Base-by-base conservation (phyloP, 2,329 filamentous ascomycete species). In the Fusarium longipes region DNA sequence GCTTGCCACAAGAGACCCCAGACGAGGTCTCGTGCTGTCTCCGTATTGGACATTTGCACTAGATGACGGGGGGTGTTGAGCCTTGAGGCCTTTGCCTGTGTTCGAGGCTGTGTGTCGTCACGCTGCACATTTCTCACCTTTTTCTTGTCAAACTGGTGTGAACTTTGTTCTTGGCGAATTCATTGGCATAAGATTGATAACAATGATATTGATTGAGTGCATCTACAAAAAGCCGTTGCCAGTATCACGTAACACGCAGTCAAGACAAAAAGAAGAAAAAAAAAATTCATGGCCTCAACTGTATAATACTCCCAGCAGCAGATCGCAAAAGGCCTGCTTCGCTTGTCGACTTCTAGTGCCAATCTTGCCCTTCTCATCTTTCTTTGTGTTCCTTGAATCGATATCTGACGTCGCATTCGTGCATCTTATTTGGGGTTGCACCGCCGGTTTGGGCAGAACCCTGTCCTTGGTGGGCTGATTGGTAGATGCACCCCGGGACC, bases 1-100 rank as follows among this genome's bases (percentile, higher is more conserved):
- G 35, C 59, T 42, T 74, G 75, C 76, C 73, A 71, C 76, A 72
- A 67, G 72, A 59, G 66, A 52, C 55, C 51, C 57, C 48, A 59
- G 64, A 32, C 58, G 47, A 68, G 72, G 73, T 73, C 72, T 68
- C 70, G 75, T 77, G 74, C 69, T 70, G 73, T 68, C 67, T 57
- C 63, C 70, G 71, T 68, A 77, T 78, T 79, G 77, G 77, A 65
- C 71, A 63, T 52, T 27, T 22, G 25, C 43, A 33, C 33, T 50
- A 64, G 47, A 62, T 69, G 70, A 70, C 67, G 11, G 55, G 56
- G 62, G 60, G 39, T n/a, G 24, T 44, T 45, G 38, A 47, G 50
- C 27, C 50, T 67, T 64, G 62, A 66, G 61, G 57, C 60, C 67
- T 50, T 69, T 69, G 40, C 52, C 47, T 56, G 50, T 51, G 49